Conservation (phyloP, 805 yeast genomes). For the Saturnispora zaruensis region DNA sequence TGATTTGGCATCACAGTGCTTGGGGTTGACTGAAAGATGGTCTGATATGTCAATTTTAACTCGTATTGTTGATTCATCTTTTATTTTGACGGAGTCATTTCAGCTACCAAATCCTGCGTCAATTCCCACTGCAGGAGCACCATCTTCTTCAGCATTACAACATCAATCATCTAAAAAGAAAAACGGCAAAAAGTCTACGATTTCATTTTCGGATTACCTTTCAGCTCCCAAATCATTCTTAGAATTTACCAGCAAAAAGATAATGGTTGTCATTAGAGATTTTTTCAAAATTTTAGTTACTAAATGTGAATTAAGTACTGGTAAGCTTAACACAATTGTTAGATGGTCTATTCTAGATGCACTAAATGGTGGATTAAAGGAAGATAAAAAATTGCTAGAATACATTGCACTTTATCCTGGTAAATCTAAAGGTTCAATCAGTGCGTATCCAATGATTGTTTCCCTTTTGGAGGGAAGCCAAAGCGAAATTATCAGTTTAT, state of each 20-base stretch:
- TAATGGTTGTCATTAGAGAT: conserved; percentile 29
- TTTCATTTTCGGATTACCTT: conserved; percentile 58
- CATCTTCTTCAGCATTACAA: conserved; percentile 11
- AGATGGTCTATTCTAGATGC: conserved; percentile 35
- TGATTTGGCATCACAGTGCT: conserved; percentile 21
- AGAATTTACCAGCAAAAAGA: conserved; percentile 31
- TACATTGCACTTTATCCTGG: conserved; percentile 64
- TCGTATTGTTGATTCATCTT: conserved; percentile 50
- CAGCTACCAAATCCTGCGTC: conserved; percentile 7
- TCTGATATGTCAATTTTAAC: conserved; percentile 45
- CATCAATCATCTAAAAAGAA: conserved; percentile 5
- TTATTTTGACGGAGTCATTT: conserved; percentile 35
- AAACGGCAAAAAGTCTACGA: conserved; percentile 32
- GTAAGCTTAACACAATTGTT: conserved; percentile 53
- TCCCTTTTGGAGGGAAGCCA: conserved; percentile 30
- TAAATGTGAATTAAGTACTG: conserved; percentile 47
- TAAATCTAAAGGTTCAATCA: conserved; percentile 39
- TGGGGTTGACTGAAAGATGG: conserved; percentile 20
- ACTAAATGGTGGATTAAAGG: conserved; percentile 17
- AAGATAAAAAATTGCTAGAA: conserved; percentile 39
- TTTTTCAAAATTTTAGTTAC: conserved; percentile 45
- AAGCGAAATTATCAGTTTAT: conserved; percentile 46
- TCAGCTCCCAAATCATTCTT: conserved; percentile 55
- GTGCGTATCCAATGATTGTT: conserved; percentile 64
- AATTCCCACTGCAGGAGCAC: conserved; percentile 18